Evolutionary conservation across 2,329 filamentous ascomycete genomes (phyloP).

Genomic region (Colletotrichum cordylinicola): DNA sequence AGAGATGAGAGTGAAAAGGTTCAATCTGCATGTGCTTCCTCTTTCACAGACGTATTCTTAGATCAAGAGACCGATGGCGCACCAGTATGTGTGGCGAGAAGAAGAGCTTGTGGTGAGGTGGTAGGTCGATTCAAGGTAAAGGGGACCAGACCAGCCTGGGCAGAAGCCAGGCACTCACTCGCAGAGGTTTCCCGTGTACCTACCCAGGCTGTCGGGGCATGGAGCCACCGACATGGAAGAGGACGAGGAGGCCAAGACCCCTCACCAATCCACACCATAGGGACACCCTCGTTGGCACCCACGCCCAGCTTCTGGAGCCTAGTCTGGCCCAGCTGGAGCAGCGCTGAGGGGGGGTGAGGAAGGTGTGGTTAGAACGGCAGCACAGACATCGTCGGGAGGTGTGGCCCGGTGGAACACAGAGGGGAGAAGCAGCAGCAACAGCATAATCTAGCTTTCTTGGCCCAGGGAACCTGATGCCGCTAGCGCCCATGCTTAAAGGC

Average conservation of each 20-base stretch:
- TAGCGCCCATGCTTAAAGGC: constrained; percentile 16
- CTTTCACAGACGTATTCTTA: neutral
- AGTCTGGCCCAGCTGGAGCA: constrained; percentile 27
- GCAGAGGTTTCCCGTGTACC: constrained; percentile 5
- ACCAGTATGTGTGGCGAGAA: neutral
- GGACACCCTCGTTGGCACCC: neutral
- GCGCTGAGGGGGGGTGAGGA: neutral
- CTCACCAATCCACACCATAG: neutral
- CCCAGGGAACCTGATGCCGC: constrained; percentile 15
- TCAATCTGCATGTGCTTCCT: neutral
- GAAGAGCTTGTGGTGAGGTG: neutral
- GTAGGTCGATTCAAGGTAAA: neutral
- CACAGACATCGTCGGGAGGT: constrained; percentile 14
- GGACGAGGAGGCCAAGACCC: constrained; percentile 1
- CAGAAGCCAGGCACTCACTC: neutral
- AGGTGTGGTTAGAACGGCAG: constrained; percentile 16
- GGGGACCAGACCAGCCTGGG: neutral
- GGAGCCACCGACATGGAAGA: constrained; percentile 8
- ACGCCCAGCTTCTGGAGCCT: neutral
- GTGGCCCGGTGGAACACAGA: neutral
- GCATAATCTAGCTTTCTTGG: constrained; percentile 21
- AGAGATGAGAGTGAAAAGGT: neutral
- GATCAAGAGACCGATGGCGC: neutral
- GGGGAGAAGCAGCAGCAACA: neutral
- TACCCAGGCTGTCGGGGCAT: constrained; percentile 20